Base-by-base conservation (phyloP, 2,329 filamentous ascomycete genomes). In the Sporothrix curviconia region DNA sequence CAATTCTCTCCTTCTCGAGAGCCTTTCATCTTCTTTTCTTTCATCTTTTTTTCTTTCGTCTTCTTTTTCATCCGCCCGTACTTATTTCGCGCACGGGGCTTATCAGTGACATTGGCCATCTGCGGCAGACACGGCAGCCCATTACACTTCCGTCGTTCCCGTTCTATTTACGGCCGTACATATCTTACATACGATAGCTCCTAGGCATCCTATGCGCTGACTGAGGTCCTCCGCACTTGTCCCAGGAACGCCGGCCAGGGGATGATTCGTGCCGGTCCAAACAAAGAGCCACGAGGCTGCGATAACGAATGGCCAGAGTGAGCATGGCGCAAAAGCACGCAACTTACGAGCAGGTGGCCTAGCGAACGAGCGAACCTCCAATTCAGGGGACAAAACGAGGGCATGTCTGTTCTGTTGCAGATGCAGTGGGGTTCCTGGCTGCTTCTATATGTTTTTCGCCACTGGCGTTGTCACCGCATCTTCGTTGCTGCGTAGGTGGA, bases 351-450 rank as follows among this genome's bases (percentile, higher is more conserved):
- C n/a, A 32, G 7, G n/a, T 17, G n/a, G 30, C 42, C 14, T 30
- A 3, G 43, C 25, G 24, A 24, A 28, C 46, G n/a, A 49, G 17
- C 32, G n/a, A 15, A n/a, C 11, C 24, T n/a, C n/a, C 46, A 49
- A 24, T 49, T 24, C 30, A 49, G 46, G 46, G 11, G 30, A n/a
- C n/a, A n/a, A n/a, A n/a, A n/a, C n/a, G n/a, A n/a, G n/a, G n/a
- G n/a, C n/a, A n/a, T n/a, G n/a, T n/a, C n/a, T n/a, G n/a, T n/a
- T n/a, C n/a, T n/a, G n/a, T n/a, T n/a, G n/a, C n/a, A n/a, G n/a
- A n/a, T n/a, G n/a, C n/a, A n/a, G 49, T 36, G 49, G 49, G 49
- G 49, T 52, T 40, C 49, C 49, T 52, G 49, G 37, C 34, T 19
- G 36, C 22, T n/a, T 14, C n/a, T 1, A 4, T 14, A 17, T n/a